These are phyloP conservation scores for Paramecium caudatum DNA, from an alignment of 73 alveolate species.

Conservation along the genomic window DNA sequence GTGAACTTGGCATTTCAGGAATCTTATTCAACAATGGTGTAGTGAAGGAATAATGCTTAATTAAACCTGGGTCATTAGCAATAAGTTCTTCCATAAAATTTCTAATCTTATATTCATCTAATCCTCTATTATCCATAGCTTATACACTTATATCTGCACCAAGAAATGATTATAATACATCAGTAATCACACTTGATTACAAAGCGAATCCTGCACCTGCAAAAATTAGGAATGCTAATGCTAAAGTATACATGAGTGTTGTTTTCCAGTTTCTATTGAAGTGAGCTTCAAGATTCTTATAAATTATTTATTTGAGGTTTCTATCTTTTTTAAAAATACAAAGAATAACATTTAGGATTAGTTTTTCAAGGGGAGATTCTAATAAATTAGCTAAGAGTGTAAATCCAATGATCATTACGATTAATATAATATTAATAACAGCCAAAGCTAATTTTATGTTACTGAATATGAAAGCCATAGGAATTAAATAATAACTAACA, in stretches of 20 bases:
- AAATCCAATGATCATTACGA: slow-evolving; percentile 94
- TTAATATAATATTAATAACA: slow-evolving; percentile 87
- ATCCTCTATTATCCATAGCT: slow-evolving; percentile 76
- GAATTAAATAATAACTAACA: slow-evolving; percentile 95
- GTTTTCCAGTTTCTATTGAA: slow-evolving; percentile 93
- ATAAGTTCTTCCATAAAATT: slow-evolving; percentile 62
- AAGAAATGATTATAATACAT: slow-evolving; percentile 76
- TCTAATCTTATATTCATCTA: slow-evolving; percentile 85
- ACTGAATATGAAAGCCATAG: slow-evolving; percentile 88
- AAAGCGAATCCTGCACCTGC: slow-evolving; percentile 94
- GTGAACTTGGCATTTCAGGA: slow-evolving; percentile 60
- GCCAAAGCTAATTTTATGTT: slow-evolving; percentile 89
- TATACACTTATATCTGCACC: slow-evolving; percentile 87
- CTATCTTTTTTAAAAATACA: slow-evolving; percentile 83
- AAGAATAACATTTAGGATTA: slow-evolving; percentile 76
- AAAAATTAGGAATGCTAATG: slow-evolving; percentile 94
- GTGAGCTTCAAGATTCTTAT: slow-evolving; percentile 94
- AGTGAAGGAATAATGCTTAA: slow-evolving; percentile 73
- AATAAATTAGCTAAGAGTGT: slow-evolving; percentile 85
- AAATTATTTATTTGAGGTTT: slow-evolving; percentile 84
- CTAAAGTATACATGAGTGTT: slow-evolving; percentile 93
- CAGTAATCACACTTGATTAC: slow-evolving; percentile 81
- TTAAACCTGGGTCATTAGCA: slow-evolving; percentile 27
- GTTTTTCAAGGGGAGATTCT: slow-evolving; percentile 83
- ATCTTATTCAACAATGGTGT: slow-evolving; percentile 46